These are phyloP conservation scores for Colletotrichum scovillei DNA, from an alignment of 2,329 filamentous ascomycete genomes.

Conservation along the genomic window DNA sequence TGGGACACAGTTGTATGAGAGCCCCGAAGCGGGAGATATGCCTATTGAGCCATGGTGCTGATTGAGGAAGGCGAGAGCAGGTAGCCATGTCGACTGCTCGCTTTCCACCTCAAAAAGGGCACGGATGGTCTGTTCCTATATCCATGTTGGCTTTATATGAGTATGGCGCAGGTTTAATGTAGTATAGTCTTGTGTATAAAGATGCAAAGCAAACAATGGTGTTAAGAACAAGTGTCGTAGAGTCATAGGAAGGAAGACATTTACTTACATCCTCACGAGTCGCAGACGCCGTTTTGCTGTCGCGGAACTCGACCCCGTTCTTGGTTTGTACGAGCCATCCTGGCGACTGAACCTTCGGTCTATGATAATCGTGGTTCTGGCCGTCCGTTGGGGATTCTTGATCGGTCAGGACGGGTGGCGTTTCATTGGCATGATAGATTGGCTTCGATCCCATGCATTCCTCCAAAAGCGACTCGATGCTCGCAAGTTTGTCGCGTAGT, in stretches of 20 bases:
- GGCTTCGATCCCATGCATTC: neutral
- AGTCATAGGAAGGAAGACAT: too few species aligned
- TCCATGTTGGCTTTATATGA: too few species aligned
- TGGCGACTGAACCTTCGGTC: neutral
- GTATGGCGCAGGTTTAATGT: too few species aligned
- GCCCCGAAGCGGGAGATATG: too few species aligned
- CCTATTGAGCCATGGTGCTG: slow-evolving; percentile 17
- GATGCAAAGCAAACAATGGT: too few species aligned
- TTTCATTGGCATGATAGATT: too few species aligned
- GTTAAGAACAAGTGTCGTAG: too few species aligned
- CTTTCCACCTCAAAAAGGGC: slow-evolving; percentile 64
- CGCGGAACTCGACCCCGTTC: slow-evolving; percentile 18
- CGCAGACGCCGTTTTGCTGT: neutral
- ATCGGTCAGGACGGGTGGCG: too few species aligned
- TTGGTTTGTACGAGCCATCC: neutral
- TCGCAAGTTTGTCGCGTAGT: slow-evolving; percentile 10
- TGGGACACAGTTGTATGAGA: slow-evolving; percentile 57
- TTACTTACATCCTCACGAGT: slow-evolving; percentile 1
- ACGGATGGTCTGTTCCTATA: slow-evolving; percentile 64
- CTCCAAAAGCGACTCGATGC: slow-evolving; percentile 4
- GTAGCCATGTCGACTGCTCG: slow-evolving; percentile 57
- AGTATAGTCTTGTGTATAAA: too few species aligned
- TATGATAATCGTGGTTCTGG: too few species aligned
- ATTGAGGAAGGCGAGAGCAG: slow-evolving; percentile 57
- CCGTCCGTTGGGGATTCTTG: too few species aligned